A percentile compares a stretch with the other conserved stretches of the same genome.
phyloP scores from a whole-genome alignment of 2,329 filamentous ascomycete genomes.

The Aphanocladium album region DNA sequence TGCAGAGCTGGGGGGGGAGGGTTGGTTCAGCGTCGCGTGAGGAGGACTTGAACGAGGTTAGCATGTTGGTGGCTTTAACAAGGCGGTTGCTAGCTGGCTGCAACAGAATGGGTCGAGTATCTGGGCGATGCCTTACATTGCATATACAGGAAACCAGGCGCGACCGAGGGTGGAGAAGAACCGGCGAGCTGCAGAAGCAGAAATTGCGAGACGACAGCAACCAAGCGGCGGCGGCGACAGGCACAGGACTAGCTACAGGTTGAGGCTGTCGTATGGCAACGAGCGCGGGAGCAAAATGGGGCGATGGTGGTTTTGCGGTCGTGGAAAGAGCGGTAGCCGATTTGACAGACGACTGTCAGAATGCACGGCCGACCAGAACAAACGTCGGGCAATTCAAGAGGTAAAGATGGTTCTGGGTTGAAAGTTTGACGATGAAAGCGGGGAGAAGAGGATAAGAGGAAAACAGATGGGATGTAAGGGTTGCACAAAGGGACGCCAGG shows the following conservation, averaged over 20 bases:
- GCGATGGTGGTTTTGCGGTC: background rate
- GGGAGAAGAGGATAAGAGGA: background rate
- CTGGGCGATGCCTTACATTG: background rate
- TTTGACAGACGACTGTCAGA: background rate
- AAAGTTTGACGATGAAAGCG: background rate
- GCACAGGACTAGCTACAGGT: background rate
- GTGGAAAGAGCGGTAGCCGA: constrained; percentile 1
- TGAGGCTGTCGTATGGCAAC: background rate
- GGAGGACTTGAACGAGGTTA: background rate
- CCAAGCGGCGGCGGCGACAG: background rate
- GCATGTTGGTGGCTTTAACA: background rate
- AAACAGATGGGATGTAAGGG: constrained; percentile 3
- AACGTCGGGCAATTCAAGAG: background rate
- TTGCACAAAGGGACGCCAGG: background rate
- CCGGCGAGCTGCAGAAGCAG: background rate
- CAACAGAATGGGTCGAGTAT: background rate
- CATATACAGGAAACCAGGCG: background rate
- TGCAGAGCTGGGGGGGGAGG: constrained; percentile 10
- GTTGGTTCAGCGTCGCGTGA: constrained; percentile 3
- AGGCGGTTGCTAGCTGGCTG: background rate
- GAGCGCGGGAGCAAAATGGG: background rate
- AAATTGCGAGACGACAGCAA: background rate
- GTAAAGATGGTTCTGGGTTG: background rate
- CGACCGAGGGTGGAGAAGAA: background rate
- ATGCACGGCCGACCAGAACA: background rate